phyloP scores from a whole-genome alignment of 768 basidiomycete genomes.

The Termitomyces sp. region DNA sequence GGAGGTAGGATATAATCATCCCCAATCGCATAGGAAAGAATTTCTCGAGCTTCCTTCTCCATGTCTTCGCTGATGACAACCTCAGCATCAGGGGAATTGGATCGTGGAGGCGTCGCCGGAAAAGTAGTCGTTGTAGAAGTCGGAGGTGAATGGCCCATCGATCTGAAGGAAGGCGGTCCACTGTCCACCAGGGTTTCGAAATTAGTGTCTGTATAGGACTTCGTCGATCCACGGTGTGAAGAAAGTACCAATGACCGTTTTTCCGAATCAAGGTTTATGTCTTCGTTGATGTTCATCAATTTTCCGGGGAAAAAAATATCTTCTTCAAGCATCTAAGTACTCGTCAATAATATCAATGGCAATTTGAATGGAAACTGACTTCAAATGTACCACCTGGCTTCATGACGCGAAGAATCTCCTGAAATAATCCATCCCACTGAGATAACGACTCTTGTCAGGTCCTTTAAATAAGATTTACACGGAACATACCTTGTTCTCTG shows the following conservation, averaged over 20 bases:
- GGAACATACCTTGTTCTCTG: conserved; percentile 61
- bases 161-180: conserved; percentile 6
- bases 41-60: conserved; percentile 16
- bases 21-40: conserved; percentile 11
- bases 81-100: conserved; percentile 18
- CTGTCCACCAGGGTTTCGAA: conserved; percentile 3
- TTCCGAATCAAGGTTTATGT: conserved; percentile 20
- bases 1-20: conserved; percentile 5
- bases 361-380: conserved; percentile 26
- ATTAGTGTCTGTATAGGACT: conserved; percentile 8
- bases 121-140: conserved; percentile 16
- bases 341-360: not conserved
- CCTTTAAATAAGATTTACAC: not conserved
- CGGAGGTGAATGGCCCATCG: conserved; percentile 4
- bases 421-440: conserved; percentile 65
- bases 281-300: conserved; percentile 28
- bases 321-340: conserved; percentile 60
- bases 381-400: conserved; percentile 72
- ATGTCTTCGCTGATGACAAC: conserved; percentile 15
- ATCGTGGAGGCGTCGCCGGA: conserved; percentile 19
- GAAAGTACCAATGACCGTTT: conserved; percentile 16
- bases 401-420: conserved; percentile 68
- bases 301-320: conserved; percentile 70
- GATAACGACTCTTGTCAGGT: not conserved
- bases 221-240: conserved; percentile 1